phyloP scores from a whole-genome alignment of 2,329 filamentous ascomycete genomes.

The Aspergillus melleus region DNA sequence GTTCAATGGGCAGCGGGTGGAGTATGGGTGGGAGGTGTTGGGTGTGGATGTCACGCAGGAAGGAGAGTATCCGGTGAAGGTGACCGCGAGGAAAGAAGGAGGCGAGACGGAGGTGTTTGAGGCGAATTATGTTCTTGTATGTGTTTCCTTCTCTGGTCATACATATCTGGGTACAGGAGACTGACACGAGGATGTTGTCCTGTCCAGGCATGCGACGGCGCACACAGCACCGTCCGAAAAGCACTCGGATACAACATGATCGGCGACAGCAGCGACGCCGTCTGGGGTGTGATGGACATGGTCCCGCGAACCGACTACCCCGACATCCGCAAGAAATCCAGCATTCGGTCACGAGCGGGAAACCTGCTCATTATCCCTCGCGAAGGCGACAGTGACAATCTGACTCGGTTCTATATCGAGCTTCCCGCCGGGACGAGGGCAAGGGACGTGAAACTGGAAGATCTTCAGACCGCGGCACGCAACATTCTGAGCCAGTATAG shows the following conservation, averaged over 20 bases:
- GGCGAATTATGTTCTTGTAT: constrained; percentile 55
- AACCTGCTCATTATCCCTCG: constrained; percentile 54
- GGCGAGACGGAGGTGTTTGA: constrained; percentile 40
- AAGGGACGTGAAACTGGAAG: constrained; percentile 53
- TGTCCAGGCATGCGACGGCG: constrained; percentile 49
- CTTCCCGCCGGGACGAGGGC: constrained; percentile 52
- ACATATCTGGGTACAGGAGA: too few species aligned
- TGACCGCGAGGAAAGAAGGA: constrained; percentile 41
- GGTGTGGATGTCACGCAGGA: constrained; percentile 52
- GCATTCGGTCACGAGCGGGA: constrained; percentile 48
- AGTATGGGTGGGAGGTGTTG: constrained; percentile 57
- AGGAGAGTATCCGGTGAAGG: constrained; percentile 47
- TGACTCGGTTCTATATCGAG: constrained; percentile 65
- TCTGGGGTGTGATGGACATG: constrained; percentile 60
- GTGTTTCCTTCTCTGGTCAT: constrained; percentile 16
- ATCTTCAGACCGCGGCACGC: constrained; percentile 55
- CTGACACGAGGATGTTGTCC: not conserved
- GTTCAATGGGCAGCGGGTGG: constrained; percentile 47
- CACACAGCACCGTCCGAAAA: constrained; percentile 43
- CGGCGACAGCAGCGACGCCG: constrained; percentile 57
- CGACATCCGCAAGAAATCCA: constrained; percentile 53
- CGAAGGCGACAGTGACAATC: constrained; percentile 54
- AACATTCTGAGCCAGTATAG: constrained; percentile 56
- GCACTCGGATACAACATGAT: constrained; percentile 54
- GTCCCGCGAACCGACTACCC: constrained; percentile 52